Evolutionary conservation across 2,329 filamentous ascomycete species (phyloP).

Genomic region (Emmonsia crescens): DNA sequence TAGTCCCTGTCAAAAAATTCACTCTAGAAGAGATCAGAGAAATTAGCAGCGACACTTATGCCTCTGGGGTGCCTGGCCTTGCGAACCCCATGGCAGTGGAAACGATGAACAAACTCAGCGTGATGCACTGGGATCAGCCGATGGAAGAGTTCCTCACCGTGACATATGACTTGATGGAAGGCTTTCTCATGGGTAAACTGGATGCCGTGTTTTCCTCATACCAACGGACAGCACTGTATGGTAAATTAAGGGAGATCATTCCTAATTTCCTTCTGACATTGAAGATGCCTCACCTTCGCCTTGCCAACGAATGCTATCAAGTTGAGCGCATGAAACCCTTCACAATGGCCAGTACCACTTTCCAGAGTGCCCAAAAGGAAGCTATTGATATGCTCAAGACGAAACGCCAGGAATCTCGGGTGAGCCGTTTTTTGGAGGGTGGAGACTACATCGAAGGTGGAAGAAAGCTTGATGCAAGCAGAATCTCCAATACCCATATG

Average conservation of each 20-base stretch:
- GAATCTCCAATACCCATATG: slow-evolving; percentile 19
- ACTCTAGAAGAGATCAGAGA: slow-evolving; percentile 37
- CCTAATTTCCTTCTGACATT: slow-evolving; percentile 38
- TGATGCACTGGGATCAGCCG: slow-evolving; percentile 48
- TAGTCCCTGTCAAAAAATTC: slow-evolving; percentile 18
- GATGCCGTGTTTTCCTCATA: slow-evolving; percentile 27
- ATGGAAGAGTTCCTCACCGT: slow-evolving; percentile 33
- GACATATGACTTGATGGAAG: slow-evolving; percentile 21
- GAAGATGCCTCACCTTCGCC: slow-evolving; percentile 27
- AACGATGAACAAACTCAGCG: slow-evolving; percentile 45
- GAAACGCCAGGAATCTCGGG: slow-evolving; percentile 16
- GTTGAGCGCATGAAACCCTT: slow-evolving; percentile 48
- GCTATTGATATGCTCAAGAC: slow-evolving; percentile 9
- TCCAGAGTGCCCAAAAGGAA: slow-evolving; percentile 16
- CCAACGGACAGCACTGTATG: slow-evolving; percentile 25
- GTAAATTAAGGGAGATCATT: slow-evolving; percentile 32
- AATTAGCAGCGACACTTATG: slow-evolving; percentile 45
- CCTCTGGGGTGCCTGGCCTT: slow-evolving; percentile 48
- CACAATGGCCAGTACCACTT: slow-evolving; percentile 35
- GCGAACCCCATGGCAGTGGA: slow-evolving; percentile 52
- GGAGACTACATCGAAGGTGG: slow-evolving; percentile 14
- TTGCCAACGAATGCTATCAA: slow-evolving; percentile 40
- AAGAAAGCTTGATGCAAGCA: slow-evolving; percentile 16
- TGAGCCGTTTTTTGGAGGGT: slow-evolving; percentile 1
- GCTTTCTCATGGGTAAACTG: slow-evolving; percentile 37